Conservation (phyloP, 2,329 filamentous ascomycete species). For the Cytospora piceicola region DNA sequence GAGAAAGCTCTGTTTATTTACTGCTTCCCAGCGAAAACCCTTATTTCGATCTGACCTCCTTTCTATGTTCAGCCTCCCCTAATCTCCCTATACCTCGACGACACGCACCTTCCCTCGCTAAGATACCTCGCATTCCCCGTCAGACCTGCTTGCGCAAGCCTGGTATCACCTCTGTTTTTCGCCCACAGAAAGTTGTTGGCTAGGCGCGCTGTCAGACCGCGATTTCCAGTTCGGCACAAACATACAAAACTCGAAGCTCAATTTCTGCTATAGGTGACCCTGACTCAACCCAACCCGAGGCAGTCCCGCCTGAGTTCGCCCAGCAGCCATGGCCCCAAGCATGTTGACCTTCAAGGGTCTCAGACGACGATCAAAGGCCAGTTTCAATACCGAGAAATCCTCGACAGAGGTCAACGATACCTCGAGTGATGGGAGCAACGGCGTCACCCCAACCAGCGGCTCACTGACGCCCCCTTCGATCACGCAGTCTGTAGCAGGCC, state of each 20-base stretch:
- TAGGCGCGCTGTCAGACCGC: background rate
- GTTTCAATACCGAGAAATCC: slow-evolving; percentile 68
- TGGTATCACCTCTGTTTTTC: background rate
- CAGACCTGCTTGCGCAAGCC: slow-evolving; percentile 1
- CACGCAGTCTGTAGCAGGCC: slow-evolving; percentile 67
- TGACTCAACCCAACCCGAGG: slow-evolving; percentile 4
- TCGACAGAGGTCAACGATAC: slow-evolving; percentile 51
- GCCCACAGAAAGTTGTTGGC: background rate
- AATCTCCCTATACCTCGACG: slow-evolving; percentile 1
- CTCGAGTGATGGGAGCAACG: slow-evolving; percentile 64
- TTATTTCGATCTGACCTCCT: background rate
- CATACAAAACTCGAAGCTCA: background rate
- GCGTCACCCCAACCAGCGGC: slow-evolving; percentile 67
- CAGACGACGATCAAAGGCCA: slow-evolving; percentile 75
- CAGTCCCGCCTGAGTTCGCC: slow-evolving; percentile 10
- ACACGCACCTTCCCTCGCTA: slow-evolving; percentile 1
- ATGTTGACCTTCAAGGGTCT: slow-evolving; percentile 74
- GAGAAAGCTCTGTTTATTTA: slow-evolving; percentile 4
- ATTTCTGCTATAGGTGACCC: background rate
- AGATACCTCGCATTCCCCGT: background rate
- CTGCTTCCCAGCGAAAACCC: slow-evolving; percentile 9
- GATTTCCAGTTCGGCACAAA: background rate
- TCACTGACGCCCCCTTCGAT: slow-evolving; percentile 77
- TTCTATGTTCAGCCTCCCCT: slow-evolving; percentile 10
- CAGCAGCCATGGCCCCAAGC: slow-evolving; percentile 57